Conservation (phyloP, 139 green algal species). For the Coelastrella sp. region DNA sequence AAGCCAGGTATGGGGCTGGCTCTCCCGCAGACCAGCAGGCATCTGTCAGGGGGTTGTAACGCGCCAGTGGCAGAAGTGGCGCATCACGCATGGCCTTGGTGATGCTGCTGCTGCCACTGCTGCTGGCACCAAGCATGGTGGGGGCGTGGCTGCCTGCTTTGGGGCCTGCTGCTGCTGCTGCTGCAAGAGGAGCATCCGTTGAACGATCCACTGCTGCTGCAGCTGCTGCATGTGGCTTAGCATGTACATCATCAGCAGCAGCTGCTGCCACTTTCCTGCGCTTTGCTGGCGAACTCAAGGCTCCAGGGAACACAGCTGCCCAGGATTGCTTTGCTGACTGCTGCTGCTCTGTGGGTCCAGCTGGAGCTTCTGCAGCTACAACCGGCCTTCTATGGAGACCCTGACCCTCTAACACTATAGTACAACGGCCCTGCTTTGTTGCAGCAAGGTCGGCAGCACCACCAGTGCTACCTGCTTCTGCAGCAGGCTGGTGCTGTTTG, state of each 20-base stretch:
- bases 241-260: background rate
- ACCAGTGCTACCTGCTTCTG: too few relatives aligned
- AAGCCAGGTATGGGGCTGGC: conserved; percentile 84
- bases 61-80: background rate
- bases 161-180: conserved; percentile 17
- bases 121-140: background rate
- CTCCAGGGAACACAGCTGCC: conserved; percentile 13
- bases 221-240: background rate
- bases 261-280: conserved; percentile 31
- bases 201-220: background rate
- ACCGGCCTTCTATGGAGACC: background rate
- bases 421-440: too few relatives aligned
- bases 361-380: conserved; percentile 11
- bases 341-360: conserved; percentile 20
- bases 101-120: background rate
- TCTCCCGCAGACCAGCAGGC: conserved; percentile 70
- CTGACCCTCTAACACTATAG: too few relatives aligned
- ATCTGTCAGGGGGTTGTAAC: conserved; percentile 42
- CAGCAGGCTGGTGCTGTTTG: too few relatives aligned
- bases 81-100: conserved; percentile 20
- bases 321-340: background rate
- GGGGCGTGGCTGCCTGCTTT: background rate
- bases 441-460: too few relatives aligned
- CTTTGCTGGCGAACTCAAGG: background rate
- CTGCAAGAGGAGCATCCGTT: background rate